Base-by-base conservation (phyloP, 192 early-diverging fungal genomes). In the Coemansia sp. region DNA sequence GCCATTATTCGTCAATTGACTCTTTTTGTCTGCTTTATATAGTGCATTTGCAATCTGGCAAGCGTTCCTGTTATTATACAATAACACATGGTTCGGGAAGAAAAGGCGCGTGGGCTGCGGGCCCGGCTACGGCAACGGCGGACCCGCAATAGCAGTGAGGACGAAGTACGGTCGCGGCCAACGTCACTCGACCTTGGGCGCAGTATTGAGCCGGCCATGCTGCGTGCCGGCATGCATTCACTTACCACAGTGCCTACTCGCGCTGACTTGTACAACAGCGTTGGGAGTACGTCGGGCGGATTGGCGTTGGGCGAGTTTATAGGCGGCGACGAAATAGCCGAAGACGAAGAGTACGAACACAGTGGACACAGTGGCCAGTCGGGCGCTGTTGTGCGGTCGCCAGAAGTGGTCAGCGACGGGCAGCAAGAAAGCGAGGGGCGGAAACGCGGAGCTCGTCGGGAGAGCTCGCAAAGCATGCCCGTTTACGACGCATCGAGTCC, bases 261-360 rank as follows among this genome's bases (percentile, higher is more conserved):
- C 34, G 38, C 61, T 14, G 52, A 59, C 37, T 40, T 18, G 3
- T 52, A 48, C 54, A 31, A 56, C 54, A 56, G 54, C 6, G 14
- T 54, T 4, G 52, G 26, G 4, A 54, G 26, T 26, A 25, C 17
- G 37, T 28, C 49, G 12, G 78, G 63, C 17, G 73, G 74, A 18
- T 42, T 81, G 38, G 73, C 79, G 10, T 44, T 81, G 21, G 73
- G 73, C 61, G 74, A 81, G 66, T 81, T 81, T 66, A 56, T 38
- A 15, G 64, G 44, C 24, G 70, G 67, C 28, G 73, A 67, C 17
- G 73, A 81, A 37, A 60, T 75, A 2, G 69, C 58, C 3, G 77
- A 80, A 34, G 67, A 70, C 48, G 73, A 70, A 17, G 67, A 68
- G 40, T 42, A 63, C n/a, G 44, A 15, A 15, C 46, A 28, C 26